These are phyloP conservation scores for Rehmannia glutinosa DNA, from an alignment of 257 asterid species.

Conservation along the genomic window DNA sequence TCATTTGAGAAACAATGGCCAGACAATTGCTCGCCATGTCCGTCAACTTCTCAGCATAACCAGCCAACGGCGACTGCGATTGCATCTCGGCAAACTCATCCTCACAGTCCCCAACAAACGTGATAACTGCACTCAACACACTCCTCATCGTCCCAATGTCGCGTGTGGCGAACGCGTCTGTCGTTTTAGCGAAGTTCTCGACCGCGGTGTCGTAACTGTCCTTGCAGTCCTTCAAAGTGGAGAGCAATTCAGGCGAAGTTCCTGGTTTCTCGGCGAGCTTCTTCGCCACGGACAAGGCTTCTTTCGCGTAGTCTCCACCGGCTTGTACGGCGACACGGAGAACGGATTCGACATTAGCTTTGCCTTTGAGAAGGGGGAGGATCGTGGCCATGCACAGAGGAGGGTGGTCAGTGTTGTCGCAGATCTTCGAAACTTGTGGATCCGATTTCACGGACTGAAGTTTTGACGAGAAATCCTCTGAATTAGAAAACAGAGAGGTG, in stretches of 20 bases:
- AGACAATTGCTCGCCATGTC: slow-evolving; percentile 52
- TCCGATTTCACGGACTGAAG: background rate
- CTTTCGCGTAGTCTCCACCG: background rate
- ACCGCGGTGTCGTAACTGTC: slow-evolving; percentile 24
- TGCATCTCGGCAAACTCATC: slow-evolving; percentile 23
- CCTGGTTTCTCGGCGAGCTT: background rate
- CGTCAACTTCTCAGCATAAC: slow-evolving; percentile 22
- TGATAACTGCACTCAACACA: slow-evolving; percentile 43
- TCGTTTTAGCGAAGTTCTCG: slow-evolving; percentile 27
- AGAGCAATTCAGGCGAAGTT: background rate
- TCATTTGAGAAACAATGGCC: slow-evolving; percentile 24
- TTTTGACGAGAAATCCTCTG: too few relatives aligned
- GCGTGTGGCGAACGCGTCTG: slow-evolving; percentile 8
- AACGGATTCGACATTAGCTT: background rate
- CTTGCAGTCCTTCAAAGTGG: slow-evolving; percentile 26
- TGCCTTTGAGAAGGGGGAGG: slow-evolving; percentile 6
- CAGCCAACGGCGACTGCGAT: slow-evolving; percentile 18
- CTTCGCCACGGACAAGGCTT: background rate
- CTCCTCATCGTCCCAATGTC: slow-evolving; percentile 44
- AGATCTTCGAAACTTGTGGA: slow-evolving; percentile 11
- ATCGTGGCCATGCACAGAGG: slow-evolving; percentile 25
- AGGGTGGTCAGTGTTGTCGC: slow-evolving; percentile 29
- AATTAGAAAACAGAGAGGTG: too few relatives aligned
- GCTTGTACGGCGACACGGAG: slow-evolving; percentile 21
- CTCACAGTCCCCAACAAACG: slow-evolving; percentile 34